A percentile compares a stretch with the other conserved stretches of the same genome.
Conservation (phyloP, 1,284 basidiomycete species). For the Malassezia japonica region DNA sequence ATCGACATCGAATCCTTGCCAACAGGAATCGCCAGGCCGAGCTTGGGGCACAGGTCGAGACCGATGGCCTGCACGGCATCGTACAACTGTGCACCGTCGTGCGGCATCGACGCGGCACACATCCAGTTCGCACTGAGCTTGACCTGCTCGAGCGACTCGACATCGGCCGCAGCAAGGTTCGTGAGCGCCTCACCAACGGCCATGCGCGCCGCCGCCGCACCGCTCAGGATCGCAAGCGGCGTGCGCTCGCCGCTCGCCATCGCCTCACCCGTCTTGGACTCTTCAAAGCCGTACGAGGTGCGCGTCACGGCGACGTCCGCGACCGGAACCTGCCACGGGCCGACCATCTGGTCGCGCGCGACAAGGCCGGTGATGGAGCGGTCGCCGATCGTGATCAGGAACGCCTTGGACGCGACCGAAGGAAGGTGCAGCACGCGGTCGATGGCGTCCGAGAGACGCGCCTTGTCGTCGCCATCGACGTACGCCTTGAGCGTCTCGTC, state of each 20-base stretch:
- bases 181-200: slow-evolving; percentile 88
- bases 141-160: slow-evolving; percentile 63
- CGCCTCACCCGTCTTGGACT: slow-evolving; percentile 67
- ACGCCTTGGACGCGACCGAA: slow-evolving; percentile 86
- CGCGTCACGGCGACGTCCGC: slow-evolving; percentile 94
- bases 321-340: slow-evolving; percentile 95
- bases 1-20: slow-evolving; percentile 99
- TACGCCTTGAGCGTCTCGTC: slow-evolving; percentile 64
- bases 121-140: slow-evolving; percentile 99
- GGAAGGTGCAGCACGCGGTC: slow-evolving; percentile 80
- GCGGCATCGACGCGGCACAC: slow-evolving; percentile 81
- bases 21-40: slow-evolving; percentile 89
- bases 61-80: slow-evolving; percentile 87
- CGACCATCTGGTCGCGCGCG: slow-evolving; percentile 95
- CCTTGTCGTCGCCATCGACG: slow-evolving; percentile 50
- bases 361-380: slow-evolving; percentile 88
- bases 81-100: slow-evolving; percentile 83
- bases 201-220: slow-evolving; percentile 86
- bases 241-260: slow-evolving; percentile 98
- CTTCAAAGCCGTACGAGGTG: slow-evolving; percentile 81
- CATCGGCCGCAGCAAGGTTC: slow-evolving; percentile 74
- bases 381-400: slow-evolving; percentile 97
- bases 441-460: slow-evolving; percentile 56
- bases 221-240: slow-evolving; percentile 73
- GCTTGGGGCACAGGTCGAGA: slow-evolving; percentile 82